phyloP scores from a whole-genome alignment of 2,329 filamentous ascomycete species.

The Rasamsonia emersonii region DNA sequence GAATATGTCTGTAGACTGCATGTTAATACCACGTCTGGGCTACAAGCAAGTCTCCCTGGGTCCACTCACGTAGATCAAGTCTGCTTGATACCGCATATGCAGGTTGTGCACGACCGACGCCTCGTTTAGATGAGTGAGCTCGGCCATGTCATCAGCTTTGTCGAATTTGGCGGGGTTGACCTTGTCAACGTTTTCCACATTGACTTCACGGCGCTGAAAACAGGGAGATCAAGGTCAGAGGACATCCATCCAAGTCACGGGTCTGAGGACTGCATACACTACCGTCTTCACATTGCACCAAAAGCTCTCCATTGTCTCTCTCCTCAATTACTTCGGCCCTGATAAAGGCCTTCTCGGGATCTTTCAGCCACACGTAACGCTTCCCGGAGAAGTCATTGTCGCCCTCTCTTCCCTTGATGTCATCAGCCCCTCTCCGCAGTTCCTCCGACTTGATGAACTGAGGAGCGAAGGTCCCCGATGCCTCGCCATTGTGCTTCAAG shows the following conservation, averaged over 20 bases:
- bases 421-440: conserved; percentile 49
- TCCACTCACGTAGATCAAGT: conserved; percentile 70
- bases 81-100: conserved; percentile 86
- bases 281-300: conserved; percentile 91
- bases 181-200: conserved; percentile 85
- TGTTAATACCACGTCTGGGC: not conserved
- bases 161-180: conserved; percentile 99
- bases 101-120: conserved; percentile 96
- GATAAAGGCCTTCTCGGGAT: conserved; percentile 78
- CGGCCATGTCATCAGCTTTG: conserved; percentile 98
- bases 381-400: conserved; percentile 99
- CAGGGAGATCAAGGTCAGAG: conserved; percentile 14
- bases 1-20: conserved; percentile 66
- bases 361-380: conserved; percentile 94
- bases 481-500: conserved; percentile 51
- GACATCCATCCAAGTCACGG: not conserved
- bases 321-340: conserved; percentile 90
- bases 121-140: conserved; percentile 95
- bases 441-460: conserved; percentile 91
- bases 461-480: conserved; percentile 81
- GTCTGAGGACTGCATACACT: conserved; percentile 53
- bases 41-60: not conserved
- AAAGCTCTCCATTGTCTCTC: conserved; percentile 55
- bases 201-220: conserved; percentile 73
- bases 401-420: conserved; percentile 70